Evolutionary conservation across 2,329 filamentous ascomycete species (phyloP), one percentile per base, ranked within the genome.

Genomic region (Xylariaceae sp.): DNA sequence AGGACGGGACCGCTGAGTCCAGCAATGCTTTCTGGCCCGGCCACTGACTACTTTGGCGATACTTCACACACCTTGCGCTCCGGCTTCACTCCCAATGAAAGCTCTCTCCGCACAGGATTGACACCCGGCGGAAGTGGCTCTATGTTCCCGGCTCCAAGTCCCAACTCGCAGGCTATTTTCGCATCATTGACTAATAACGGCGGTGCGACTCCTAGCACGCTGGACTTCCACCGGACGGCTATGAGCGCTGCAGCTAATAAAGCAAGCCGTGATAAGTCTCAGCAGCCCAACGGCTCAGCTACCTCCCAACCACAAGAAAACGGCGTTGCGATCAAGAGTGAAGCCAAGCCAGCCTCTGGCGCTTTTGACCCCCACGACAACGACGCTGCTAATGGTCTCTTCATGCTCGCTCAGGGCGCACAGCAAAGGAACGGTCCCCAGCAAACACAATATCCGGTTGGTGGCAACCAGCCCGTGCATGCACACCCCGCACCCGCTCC

Each of bases 41-140:
- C 81, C 36, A 88, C 82, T 69, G 91, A 97, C 68, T 97, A 97
- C 73, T 96, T 97, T 68, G 82, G 83, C 61, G 90, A 96, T 64
- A 86, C 86, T 47, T 69, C 67, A 16, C 83, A 87, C 66, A 87
- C 83, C 54, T 78, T 96, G 58, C 84, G 89, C 59, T 86, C 90
- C 62, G 89, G 89, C 48, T 96, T 96, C 66, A 97, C 94, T 4
- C 93, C 93, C 1, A 97, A 97, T 82, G 94, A 99, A 73, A 97
- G 93, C 7, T 95, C 90, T 3, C 76, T 97, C 47, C 82, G 94
- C 55, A 94, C 91, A 54, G 94, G 94, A 51, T 74, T 97, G 60
- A 97, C 94, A 48, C 94, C 94, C 45, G 94, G 94, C 55, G 93
- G 93, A 60, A 91, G 92, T 69, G 93, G 92, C 63, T 96, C 92